phyloP scores from a whole-genome alignment of 345 rosid genomes.

The Arabidopsis arenosa region DNA sequence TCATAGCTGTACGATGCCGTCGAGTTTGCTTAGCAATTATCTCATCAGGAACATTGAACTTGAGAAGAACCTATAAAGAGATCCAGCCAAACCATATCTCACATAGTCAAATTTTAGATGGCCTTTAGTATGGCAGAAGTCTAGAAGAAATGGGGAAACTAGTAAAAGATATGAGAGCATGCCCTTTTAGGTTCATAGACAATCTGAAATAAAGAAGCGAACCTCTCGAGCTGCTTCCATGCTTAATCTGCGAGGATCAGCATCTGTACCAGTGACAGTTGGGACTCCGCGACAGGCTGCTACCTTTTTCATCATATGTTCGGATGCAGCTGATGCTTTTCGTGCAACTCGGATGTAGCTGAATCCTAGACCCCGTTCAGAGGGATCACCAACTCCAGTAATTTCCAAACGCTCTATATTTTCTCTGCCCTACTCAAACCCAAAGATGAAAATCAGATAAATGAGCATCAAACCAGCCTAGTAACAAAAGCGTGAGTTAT shows the following conservation, averaged over 20 bases:
- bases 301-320: conserved; percentile 77
- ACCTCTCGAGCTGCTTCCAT: conserved; percentile 99
- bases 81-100: conserved; percentile 24
- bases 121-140: conserved; percentile 2
- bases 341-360: conserved; percentile 92
- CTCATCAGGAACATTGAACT: conserved; percentile 93
- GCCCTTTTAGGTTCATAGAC: conserved; percentile 10
- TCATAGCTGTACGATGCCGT: conserved; percentile 99
- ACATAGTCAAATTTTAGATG: background rate
- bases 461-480: conserved; percentile 6
- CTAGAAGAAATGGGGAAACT: background rate
- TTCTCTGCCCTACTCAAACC: conserved; percentile 78
- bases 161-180: conserved; percentile 5
- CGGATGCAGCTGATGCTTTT: conserved; percentile 82
- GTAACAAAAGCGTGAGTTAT: conserved; percentile 3
- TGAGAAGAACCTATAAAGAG: conserved; percentile 77
- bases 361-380: conserved; percentile 97
- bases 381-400: conserved; percentile 99
- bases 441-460: conserved; percentile 34
- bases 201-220: conserved; percentile 34
- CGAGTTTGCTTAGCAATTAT: conserved; percentile 88
- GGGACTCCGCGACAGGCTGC: conserved; percentile 87
- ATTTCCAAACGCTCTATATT: conserved; percentile 97
- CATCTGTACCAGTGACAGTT: conserved; percentile 97
- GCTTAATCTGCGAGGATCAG: conserved; percentile 97